These are phyloP conservation scores for Neohortaea acidophila DNA, from an alignment of 495 filamentous ascomycete species.

Conservation along the genomic window DNA sequence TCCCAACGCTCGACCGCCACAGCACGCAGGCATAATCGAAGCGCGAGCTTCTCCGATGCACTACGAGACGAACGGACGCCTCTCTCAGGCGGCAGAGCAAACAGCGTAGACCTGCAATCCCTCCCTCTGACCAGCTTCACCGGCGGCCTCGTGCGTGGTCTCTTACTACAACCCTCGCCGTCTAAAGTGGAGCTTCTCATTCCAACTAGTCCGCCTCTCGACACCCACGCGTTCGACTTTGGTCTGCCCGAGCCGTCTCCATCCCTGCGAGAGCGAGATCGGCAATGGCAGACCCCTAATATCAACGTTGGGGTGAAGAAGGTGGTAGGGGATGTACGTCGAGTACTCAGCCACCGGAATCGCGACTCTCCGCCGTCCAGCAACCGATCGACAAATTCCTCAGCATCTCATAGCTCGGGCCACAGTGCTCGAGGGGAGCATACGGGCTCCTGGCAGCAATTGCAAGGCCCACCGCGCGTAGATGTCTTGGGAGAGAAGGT, in stretches of 20 bases:
- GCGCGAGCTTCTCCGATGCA: slow-evolving; percentile 75
- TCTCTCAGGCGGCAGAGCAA: slow-evolving; percentile 35
- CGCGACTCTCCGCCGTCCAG: slow-evolving; percentile 6
- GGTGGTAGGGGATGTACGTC: slow-evolving; percentile 72
- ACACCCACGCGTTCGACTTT: background rate
- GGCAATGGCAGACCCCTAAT: too few relatives aligned
- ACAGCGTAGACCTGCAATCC: slow-evolving; percentile 19
- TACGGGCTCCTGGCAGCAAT: slow-evolving; percentile 11
- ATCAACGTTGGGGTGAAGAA: slow-evolving; percentile 65
- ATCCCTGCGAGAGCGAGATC: too few relatives aligned
- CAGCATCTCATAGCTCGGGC: slow-evolving; percentile 6
- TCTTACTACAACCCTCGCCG: slow-evolving; percentile 38
- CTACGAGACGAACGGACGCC: slow-evolving; percentile 57
- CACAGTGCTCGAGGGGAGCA: background rate
- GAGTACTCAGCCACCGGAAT: slow-evolving; percentile 59
- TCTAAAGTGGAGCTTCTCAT: slow-evolving; percentile 66
- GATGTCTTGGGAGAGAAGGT: slow-evolving; percentile 9
- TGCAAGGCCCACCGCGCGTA: slow-evolving; percentile 9
- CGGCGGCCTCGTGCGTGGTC: slow-evolving; percentile 71
- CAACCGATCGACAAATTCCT: slow-evolving; percentile 16
- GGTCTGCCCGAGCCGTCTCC: slow-evolving; percentile 5
- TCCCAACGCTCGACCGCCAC: background rate
- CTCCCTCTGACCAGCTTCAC: slow-evolving; percentile 45
- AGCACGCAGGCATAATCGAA: slow-evolving; percentile 43
- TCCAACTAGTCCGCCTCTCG: slow-evolving; percentile 37